phyloP scores from a whole-genome alignment of 495 filamentous ascomycete species.

The Choiromyces venosus region DNA sequence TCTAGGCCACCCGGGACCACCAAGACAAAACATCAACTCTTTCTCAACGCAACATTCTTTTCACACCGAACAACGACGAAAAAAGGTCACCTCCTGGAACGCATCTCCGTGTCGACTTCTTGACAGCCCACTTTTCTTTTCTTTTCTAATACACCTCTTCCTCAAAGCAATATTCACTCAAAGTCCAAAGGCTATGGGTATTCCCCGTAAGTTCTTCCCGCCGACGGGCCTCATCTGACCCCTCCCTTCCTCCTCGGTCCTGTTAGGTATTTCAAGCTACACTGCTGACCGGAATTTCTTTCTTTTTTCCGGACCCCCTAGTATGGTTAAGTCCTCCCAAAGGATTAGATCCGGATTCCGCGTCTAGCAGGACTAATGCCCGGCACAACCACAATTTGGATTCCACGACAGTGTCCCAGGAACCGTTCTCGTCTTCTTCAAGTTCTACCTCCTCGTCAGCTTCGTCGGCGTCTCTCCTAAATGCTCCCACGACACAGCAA shows the following conservation, averaged over 20 bases:
- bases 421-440: constrained; percentile 20
- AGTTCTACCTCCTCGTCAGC: constrained; percentile 14
- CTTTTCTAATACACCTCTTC: background rate
- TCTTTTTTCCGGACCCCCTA: background rate
- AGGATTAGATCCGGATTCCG: background rate
- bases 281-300: background rate
- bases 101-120: background rate
- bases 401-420: background rate
- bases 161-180: constrained; percentile 4
- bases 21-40: constrained; percentile 1
- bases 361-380: background rate
- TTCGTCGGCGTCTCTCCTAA: constrained; percentile 17
- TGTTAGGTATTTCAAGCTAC: background rate
- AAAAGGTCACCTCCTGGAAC: background rate
- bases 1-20: background rate
- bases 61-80: background rate
- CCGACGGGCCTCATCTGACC: background rate
- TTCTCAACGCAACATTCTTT: background rate
- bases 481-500: constrained; percentile 16
- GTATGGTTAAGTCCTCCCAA: constrained; percentile 11
- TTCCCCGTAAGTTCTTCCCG: constrained; percentile 24
- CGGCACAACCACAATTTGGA: background rate
- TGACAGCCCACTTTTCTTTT: background rate
- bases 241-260: background rate
- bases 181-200: constrained; percentile 28